Conservation (phyloP, 2,329 filamentous ascomycete species). For the Aspergillus flavus region DNA sequence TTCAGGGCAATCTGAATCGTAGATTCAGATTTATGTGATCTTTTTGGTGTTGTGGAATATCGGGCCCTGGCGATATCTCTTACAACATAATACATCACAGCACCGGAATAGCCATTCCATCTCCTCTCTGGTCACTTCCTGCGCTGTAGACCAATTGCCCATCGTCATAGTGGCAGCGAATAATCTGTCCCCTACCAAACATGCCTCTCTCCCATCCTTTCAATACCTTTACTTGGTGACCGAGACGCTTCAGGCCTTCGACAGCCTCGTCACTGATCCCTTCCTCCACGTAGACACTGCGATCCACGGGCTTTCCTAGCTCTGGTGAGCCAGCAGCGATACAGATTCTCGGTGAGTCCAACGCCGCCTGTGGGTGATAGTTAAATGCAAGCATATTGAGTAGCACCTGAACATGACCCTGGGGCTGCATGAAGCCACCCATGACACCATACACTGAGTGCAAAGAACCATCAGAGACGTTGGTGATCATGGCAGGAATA, state of each 20-base stretch:
- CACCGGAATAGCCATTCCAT: constrained; percentile 68
- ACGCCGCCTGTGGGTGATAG: constrained; percentile 79
- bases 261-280: constrained; percentile 72
- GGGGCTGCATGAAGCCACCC: constrained; percentile 98
- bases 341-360: constrained; percentile 90
- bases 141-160: constrained; percentile 77
- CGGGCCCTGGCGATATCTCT: no score
- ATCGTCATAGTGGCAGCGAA: constrained; percentile 76
- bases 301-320: constrained; percentile 59
- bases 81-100: constrained; percentile 11
- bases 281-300: constrained; percentile 77
- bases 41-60: no score
- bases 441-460: constrained; percentile 93
- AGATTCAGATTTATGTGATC: no score
- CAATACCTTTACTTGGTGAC: constrained; percentile 73
- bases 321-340: constrained; percentile 75
- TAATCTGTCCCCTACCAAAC: constrained; percentile 88
- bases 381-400: constrained; percentile 85
- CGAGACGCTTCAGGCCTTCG: constrained; percentile 67
- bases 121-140: constrained; percentile 84
- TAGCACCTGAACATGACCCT: constrained; percentile 91
- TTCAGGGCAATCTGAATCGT: no score
- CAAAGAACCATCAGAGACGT: constrained; percentile 69
- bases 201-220: constrained; percentile 65
- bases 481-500: constrained; percentile 88